Base-by-base conservation (phyloP, 1,284 basidiomycete species). In the Sanghuangporus sanghuang region DNA sequence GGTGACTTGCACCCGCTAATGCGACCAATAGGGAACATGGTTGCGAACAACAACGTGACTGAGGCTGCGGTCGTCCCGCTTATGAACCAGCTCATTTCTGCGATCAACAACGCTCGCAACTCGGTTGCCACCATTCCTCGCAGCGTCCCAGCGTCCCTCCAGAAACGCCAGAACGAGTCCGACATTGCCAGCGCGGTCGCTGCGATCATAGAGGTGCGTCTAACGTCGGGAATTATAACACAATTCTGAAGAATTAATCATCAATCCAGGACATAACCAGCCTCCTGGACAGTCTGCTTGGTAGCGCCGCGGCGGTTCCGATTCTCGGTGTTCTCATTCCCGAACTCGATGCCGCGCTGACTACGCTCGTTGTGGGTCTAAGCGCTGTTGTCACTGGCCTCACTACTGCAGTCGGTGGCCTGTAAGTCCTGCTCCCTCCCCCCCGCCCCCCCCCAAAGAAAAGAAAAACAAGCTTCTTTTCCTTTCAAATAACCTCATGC, bases 111-210 rank as follows among this genome's bases (percentile, higher is more conserved):
- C 46, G 69, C 72, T 8, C 55, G 68, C 23, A 39, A 66, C 0
- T 65, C 68, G 3, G 67, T 75, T 44, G n/a, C 62, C n/a, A 48
- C 62, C 6, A 69, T 75, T 52, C 9, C 65, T 9, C 38, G 56
- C 63, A 16, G 58, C 42, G 32, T 55, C 55, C 38, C 36, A 55
- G 38, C 66, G 49, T 54, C 64, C 55, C 62, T 70, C 58, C 62
- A 59, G 52, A 71, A 68, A 64, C 68, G 68, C 50, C 70, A 71
- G 59, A 64, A 68, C n/a, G 66, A 68, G 55, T 66, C 70, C n/a
- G 70, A 73, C 14, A 66, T 74, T 52, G 73, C 73, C 12, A 62
- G 66, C 14, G 64, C 70, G 38, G 57, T 72, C 40, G 72, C 73
- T 12, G 68, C 56, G 0, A 66, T 74, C 54, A 40, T 74, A 56